Conservation (phyloP, 345 rosid species). For the Sonneratia caseolaris region DNA sequence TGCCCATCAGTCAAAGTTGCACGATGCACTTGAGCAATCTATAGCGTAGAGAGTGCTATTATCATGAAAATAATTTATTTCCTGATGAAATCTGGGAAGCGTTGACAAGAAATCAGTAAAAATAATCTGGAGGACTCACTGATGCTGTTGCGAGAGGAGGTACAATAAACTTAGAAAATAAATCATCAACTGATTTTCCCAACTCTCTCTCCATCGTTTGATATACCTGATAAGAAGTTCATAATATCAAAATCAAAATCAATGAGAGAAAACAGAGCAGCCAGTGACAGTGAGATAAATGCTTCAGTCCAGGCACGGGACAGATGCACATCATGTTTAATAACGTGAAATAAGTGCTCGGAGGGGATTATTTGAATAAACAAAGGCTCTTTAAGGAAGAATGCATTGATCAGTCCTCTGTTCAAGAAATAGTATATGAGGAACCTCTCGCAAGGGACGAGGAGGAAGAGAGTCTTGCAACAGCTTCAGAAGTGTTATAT, state of each 20-base stretch:
- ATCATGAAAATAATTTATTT: not conserved
- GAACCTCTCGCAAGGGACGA: constrained; percentile 76
- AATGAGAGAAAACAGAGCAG: not conserved
- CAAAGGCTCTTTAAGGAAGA: not conserved
- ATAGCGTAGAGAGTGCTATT: constrained; percentile 7
- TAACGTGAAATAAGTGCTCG: not conserved
- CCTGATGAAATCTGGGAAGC: not conserved
- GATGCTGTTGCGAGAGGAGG: constrained; percentile 91
- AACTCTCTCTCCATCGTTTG: constrained; percentile 58
- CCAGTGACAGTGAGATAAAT: not conserved
- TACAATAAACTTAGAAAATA: constrained; percentile 50
- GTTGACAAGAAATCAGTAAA: too few species aligned
- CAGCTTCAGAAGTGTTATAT: constrained; percentile 65
- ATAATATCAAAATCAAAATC: not conserved
- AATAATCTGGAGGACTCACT: constrained; percentile 28
- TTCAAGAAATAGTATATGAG: constrained; percentile 1
- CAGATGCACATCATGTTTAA: not conserved
- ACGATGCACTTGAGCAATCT: constrained; percentile 98
- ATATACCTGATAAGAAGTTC: constrained; percentile 40
- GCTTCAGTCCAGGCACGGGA: not conserved
- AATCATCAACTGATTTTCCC: constrained; percentile 51
- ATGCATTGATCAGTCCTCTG: not conserved
- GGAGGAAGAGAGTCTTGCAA: constrained; percentile 97
- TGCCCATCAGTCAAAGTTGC: constrained; percentile 62
- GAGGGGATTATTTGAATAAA: not conserved